Conservation (phyloP, 352 stramenopile species). For the Phytophthora melonis region DNA sequence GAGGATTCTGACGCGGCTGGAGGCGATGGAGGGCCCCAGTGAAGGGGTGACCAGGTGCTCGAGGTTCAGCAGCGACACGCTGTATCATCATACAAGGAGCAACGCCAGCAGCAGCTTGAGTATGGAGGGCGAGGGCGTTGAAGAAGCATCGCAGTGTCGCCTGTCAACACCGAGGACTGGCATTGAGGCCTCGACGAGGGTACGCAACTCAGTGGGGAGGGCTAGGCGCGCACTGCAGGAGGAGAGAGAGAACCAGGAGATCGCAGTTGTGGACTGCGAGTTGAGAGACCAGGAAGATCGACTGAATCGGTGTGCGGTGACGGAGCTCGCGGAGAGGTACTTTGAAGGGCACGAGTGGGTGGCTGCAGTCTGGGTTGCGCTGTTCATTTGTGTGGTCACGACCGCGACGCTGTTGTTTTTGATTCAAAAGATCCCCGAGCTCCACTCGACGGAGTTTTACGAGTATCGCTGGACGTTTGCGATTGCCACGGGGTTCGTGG, state of each 20-base stretch:
- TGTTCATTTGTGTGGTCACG: conserved; percentile 28
- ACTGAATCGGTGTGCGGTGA: conserved; percentile 36
- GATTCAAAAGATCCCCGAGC: conserved; percentile 37
- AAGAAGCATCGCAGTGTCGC: background rate
- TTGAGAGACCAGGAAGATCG: conserved; percentile 35
- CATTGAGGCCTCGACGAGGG: conserved; percentile 16
- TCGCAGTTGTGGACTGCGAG: conserved; percentile 39
- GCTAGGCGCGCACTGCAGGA: conserved; percentile 26
- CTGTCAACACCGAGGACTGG: conserved; percentile 4
- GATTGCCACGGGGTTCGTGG: conserved; percentile 43
- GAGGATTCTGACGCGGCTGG: conserved; percentile 47
- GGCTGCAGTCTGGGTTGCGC: conserved; percentile 41
- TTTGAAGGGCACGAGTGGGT: conserved; percentile 51
- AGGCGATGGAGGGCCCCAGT: conserved; percentile 37
- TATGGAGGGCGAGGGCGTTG: background rate
- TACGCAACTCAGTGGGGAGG: conserved; percentile 22
- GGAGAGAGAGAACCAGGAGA: conserved; percentile 37
- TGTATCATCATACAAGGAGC: conserved; percentile 41
- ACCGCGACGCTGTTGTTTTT: conserved; percentile 36
- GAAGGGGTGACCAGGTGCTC: conserved; percentile 29
- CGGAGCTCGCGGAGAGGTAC: conserved; percentile 16
- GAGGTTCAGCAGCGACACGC: conserved; percentile 38
- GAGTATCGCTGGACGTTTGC: conserved; percentile 48
- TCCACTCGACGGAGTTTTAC: conserved; percentile 58
- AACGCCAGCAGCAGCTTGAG: conserved; percentile 26